phyloP scores from a whole-genome alignment of 805 yeast genomes.

The Metschnikowia gelsemii region DNA sequence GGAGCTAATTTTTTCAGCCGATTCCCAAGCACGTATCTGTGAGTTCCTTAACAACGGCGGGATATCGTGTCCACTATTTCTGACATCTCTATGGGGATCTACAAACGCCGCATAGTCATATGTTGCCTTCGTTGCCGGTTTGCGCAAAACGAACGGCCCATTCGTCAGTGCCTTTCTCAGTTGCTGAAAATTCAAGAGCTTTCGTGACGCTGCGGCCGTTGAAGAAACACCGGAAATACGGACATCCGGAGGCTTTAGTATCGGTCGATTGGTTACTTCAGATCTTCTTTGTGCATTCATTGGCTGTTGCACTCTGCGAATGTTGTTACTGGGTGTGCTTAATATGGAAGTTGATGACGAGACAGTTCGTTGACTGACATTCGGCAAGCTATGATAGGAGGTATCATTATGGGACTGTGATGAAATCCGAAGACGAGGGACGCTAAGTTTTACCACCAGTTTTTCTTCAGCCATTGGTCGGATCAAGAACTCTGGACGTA shows the following conservation, averaged over 20 bases:
- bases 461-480: conserved; percentile 16
- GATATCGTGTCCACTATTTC: conserved; percentile 6
- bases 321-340: conserved; percentile 44
- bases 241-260: conserved; percentile 9
- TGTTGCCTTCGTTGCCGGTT: conserved; percentile 31
- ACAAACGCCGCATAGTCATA: conserved; percentile 40
- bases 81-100: conserved; percentile 4
- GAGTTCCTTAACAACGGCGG: conserved; percentile 40
- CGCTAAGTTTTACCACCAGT: conserved; percentile 9
- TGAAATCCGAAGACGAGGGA: conserved; percentile 19
- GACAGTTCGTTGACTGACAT: conserved; percentile 31
- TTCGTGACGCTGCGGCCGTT: conserved; percentile 30
- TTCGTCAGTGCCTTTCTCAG: conserved; percentile 29
- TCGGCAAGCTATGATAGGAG: conserved; percentile 13
- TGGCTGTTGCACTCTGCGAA: conserved; percentile 33
- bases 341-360: conserved; percentile 40
- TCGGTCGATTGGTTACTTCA: conserved; percentile 2
- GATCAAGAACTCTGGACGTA: neutral
- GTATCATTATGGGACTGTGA: conserved; percentile 13
- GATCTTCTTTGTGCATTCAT: conserved; percentile 17
- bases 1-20: conserved; percentile 39
- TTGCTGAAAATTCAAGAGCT: conserved; percentile 39
- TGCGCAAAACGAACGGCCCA: conserved; percentile 30
- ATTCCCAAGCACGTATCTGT: conserved; percentile 47
- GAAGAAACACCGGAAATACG: conserved; percentile 10